Base-by-base conservation (phyloP, 768 basidiomycete species). In the Phallus indusiatus region DNA sequence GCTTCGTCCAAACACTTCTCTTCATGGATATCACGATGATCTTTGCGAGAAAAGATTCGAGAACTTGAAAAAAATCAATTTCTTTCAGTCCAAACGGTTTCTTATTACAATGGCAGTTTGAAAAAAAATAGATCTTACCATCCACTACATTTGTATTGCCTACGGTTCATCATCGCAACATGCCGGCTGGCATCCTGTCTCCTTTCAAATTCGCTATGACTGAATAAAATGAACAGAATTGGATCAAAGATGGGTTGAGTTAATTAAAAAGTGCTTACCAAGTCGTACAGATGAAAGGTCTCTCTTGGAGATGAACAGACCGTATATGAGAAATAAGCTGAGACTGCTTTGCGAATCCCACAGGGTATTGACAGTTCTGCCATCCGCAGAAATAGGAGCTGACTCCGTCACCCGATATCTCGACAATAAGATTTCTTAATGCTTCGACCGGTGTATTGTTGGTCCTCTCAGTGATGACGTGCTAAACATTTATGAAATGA, bases 181-280 rank as follows among this genome's bases (percentile, higher is more conserved):
- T 59, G 57, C 10, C 57, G 57, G 20, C 36, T 22, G 9, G 57
- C 57, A 5, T 59, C 57, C 20, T 59, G 57, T 59, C 50, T 59
- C 20, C 57, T 48, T 14, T 28, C 47, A 53, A 59, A 59, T 22
- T 48, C 34, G 4, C 47, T 35, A 17, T 53, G 24, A 24, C 57
- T 59, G 22, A 8, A 36, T 21, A 50, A 33, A 18, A 24, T 35
- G 10, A 20, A 21, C 1, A 21, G 16, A 28, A 42, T 42, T 33
- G 4, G 33, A 51, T 50, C 14, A 48, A 37, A 24, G 1, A 18
- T 18, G 16, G 8, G 12, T 18, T 12, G 14, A 17, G 36, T 8
- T 55, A 16, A 35, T n/a, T 36, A 18, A 49, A 8, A 24, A 18
- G 47, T 28, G 47, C 55, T 28, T 22, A 56, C 55, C 55, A 56